Conservation (phyloP, 2,329 filamentous ascomycete species). For the Hyphodiscus sp. region DNA sequence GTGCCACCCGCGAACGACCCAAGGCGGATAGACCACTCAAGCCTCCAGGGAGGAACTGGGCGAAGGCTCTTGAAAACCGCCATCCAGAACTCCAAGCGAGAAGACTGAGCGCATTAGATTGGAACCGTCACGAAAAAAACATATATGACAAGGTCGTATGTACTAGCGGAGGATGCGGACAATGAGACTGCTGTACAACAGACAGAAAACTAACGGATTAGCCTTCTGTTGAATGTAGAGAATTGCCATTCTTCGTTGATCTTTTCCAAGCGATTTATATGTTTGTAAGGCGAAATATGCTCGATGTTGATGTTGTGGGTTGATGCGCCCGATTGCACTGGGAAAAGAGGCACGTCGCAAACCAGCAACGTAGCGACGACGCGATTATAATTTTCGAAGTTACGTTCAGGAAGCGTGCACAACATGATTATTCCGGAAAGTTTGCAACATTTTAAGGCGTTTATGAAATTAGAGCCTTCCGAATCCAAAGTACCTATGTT, state of each 20-base stretch:
- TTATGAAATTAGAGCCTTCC: not conserved
- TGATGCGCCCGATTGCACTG: not conserved
- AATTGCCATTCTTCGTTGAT: no score
- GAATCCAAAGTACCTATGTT: not conserved
- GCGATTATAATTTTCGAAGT: not conserved
- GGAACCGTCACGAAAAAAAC: constrained; percentile 8
- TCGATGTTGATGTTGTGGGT: not conserved
- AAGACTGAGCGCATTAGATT: not conserved
- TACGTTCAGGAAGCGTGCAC: not conserved
- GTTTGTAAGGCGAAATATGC: not conserved
- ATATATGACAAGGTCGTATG: constrained; percentile 29
- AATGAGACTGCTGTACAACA: no score
- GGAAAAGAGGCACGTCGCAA: not conserved
- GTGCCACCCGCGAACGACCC: no score
- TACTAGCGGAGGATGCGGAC: no score
- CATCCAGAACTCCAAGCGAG: not conserved
- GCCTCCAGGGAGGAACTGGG: no score
- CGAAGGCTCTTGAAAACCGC: no score
- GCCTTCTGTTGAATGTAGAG: no score
- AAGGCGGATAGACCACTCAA: no score
- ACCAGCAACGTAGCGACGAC: not conserved
- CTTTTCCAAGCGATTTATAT: no score
- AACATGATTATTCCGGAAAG: not conserved
- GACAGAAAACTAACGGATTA: no score
- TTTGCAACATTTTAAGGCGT: not conserved